Base-by-base conservation (phyloP, 2,329 filamentous ascomycete species). In the Phyllosticta citriasiana region DNA sequence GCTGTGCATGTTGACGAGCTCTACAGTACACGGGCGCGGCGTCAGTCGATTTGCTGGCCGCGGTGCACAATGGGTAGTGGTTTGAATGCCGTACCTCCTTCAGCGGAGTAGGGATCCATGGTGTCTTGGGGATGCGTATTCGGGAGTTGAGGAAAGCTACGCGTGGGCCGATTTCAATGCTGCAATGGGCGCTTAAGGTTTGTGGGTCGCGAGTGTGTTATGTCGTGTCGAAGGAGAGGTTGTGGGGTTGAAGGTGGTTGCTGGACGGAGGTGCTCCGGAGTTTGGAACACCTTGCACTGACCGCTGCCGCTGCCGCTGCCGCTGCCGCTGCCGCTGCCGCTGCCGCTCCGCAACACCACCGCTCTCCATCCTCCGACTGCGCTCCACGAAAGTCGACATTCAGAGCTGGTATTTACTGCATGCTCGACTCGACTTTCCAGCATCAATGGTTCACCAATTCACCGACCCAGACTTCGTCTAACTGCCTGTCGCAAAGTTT, bases 1-100 rank as follows among this genome's bases (percentile, higher is more conserved):
- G 69, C 81, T 85, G 77, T 85, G 82, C 71, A 86, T 83, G 78
- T 84, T 86, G 71, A 86, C 80, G 69, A 87, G 83, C 75, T 87
- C 84, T 84, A 69, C 19, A 22, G 19, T 22, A 22, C 24, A 27
- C 25, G 55, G 22, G 26, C 27, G 26, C n/a, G 14, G 16, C 24
- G 14, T 14, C 12, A 12, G 40, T 40, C 26, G 19, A 33, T 10
- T 16, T 9, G 30, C 2, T 24, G 47, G 19, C 26, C 16, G n/a
- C 27, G 35, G 59, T 30, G 19, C 14, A 57, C 56, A 0, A 30
- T 6, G 33, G 4, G 40, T 35, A 4, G 40, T 35, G 57, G 59
- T 25, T n/a, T 35, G n/a, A 24, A 27, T 52, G 60, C 63, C 74
- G 66, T 73, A 82, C 82, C 82, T 75, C 83, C 83, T 75, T 86